Conservation (phyloP, 345 rosid genomes). For the Populus alba region DNA sequence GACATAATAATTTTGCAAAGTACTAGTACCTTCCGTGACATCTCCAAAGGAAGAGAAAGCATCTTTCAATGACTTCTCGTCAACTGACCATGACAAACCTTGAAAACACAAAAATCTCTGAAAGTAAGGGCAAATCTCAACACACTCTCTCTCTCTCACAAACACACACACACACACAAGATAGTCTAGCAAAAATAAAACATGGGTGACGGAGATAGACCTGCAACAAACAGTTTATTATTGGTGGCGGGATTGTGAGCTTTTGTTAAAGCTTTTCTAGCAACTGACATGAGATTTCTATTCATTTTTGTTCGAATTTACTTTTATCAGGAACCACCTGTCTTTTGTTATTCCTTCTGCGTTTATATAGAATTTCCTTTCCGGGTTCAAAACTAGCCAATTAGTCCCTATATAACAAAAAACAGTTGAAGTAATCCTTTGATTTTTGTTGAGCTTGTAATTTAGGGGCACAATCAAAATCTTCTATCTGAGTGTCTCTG, state of each 20-base stretch:
- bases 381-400: neutral
- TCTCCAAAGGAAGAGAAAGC: conserved; percentile 77
- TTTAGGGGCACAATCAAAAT: neutral
- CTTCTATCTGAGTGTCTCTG: no score
- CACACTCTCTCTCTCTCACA: neutral
- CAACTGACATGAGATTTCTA: conserved; percentile 12
- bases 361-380: no score
- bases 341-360: neutral
- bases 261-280: conserved; percentile 20
- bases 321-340: neutral
- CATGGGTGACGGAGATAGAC: conserved; percentile 21
- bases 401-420: neutral
- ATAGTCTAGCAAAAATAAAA: neutral
- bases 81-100: conserved; percentile 81
- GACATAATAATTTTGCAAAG: neutral
- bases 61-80: conserved; percentile 71
- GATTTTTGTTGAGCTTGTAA: neutral
- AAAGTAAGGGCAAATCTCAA: neutral
- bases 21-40: conserved; percentile 51
- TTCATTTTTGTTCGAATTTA: conserved; percentile 13
- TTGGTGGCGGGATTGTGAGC: conserved; percentile 31
- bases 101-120: conserved; percentile 6
- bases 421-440: neutral
- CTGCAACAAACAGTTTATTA: conserved; percentile 63
- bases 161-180: neutral